phyloP scores from a whole-genome alignment of 495 filamentous ascomycete species.

The Annulohypoxylon moriforme region DNA sequence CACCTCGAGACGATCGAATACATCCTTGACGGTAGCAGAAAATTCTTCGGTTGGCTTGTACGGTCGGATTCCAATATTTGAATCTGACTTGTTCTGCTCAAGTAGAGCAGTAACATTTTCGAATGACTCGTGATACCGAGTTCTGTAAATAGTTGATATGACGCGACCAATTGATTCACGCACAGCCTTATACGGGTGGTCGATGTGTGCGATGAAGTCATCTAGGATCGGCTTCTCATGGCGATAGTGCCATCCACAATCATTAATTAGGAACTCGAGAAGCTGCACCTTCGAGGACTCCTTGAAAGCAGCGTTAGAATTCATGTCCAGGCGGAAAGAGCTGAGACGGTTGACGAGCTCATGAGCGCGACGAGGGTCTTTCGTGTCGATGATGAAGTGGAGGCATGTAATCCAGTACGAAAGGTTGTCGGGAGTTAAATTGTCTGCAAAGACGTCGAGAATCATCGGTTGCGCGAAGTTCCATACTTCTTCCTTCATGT shows the following conservation, averaged over 20 bases:
- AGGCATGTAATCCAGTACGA: conserved; percentile 95
- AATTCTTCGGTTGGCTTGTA: conserved; percentile 84
- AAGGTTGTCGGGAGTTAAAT: conserved; percentile 92
- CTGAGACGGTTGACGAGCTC: conserved; percentile 87
- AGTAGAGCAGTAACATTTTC: conserved; percentile 78
- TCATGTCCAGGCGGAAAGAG: conserved; percentile 90
- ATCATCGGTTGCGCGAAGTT: conserved; percentile 90
- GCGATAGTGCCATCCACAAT: conserved; percentile 96
- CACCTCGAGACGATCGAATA: conserved; percentile 83
- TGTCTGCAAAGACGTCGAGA: conserved; percentile 84
- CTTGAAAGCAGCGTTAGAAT: conserved; percentile 97
- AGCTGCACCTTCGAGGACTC: conserved; percentile 96
- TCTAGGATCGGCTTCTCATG: conserved; percentile 87
- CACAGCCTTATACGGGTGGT: conserved; percentile 98
- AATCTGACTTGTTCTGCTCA: conserved; percentile 77
- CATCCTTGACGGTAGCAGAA: conserved; percentile 72
- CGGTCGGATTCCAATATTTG: conserved; percentile 85
- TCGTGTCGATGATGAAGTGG: conserved; percentile 79
- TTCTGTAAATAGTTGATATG: conserved; percentile 85
- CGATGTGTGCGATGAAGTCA: conserved; percentile 89
- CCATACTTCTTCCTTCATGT: conserved; percentile 82
- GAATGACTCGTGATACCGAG: conserved; percentile 93
- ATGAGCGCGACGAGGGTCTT: conserved; percentile 87
- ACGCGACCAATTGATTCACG: conserved; percentile 94
- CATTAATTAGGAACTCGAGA: conserved; percentile 85